Conservation (phyloP, 2,329 filamentous ascomycete species). For the Neospermospora avenae region DNA sequence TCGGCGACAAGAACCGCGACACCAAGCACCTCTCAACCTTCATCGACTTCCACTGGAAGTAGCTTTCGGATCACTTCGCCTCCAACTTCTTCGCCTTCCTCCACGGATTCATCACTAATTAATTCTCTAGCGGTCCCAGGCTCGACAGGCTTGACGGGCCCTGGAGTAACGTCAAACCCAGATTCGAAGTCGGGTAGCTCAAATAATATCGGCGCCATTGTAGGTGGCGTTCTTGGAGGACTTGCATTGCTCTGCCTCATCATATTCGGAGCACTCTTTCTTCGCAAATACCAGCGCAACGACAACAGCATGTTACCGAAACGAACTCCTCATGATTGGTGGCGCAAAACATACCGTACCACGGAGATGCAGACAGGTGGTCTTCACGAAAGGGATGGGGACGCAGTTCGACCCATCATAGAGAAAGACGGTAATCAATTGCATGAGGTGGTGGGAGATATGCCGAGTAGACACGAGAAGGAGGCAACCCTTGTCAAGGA, state of each 20-base stretch:
- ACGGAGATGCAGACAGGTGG: slow-evolving; percentile 11
- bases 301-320: not conserved
- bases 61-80: not conserved
- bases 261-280: slow-evolving; percentile 14
- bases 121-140: not conserved
- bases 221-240: slow-evolving; percentile 38
- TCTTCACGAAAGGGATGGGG: slow-evolving; percentile 10
- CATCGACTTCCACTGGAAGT: not conserved
- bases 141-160: not conserved
- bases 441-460: slow-evolving; percentile 4
- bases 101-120: slow-evolving; percentile 16
- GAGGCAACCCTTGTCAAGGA: not conserved
- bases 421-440: slow-evolving; percentile 8
- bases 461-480: slow-evolving; percentile 3
- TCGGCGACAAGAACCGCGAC: not conserved
- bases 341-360: not conserved
- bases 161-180: slow-evolving; percentile 4
- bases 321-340: not conserved
- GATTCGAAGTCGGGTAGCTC: not conserved
- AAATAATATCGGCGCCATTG: slow-evolving; percentile 35
- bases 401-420: not conserved
- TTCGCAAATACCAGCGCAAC: slow-evolving; percentile 14
- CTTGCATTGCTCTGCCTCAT: slow-evolving; percentile 36
- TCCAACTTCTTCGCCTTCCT: not conserved
- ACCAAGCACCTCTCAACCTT: not conserved